Percentiles rank a stretch among this genome's conserved stretches.
Evolutionary conservation across 2,329 filamentous ascomycete genomes (phyloP).

Genomic region (Diaporthe helianthi): DNA sequence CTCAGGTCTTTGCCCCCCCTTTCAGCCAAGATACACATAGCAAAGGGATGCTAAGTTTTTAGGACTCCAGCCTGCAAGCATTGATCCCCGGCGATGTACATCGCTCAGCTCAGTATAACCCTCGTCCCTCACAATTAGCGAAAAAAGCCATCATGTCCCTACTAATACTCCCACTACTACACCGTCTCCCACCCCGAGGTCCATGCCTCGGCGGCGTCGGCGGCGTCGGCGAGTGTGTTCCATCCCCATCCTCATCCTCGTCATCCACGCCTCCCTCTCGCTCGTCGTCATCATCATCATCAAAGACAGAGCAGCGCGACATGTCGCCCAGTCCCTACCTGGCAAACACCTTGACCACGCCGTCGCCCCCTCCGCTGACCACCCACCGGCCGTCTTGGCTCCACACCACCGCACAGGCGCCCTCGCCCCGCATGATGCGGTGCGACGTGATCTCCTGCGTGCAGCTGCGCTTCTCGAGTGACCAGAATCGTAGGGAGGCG

Average conservation of each 20-base stretch:
- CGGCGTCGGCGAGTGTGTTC: conserved; percentile 3
- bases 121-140: not conserved
- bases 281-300: not conserved
- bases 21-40: not conserved
- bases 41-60: not conserved
- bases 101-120: not conserved
- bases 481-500: conserved; percentile 95
- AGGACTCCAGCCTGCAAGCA: not conserved
- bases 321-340: conserved; percentile 47
- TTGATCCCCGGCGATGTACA: too few species aligned
- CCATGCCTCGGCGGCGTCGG: conserved; percentile 30
- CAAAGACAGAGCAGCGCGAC: not conserved
- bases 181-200: not conserved
- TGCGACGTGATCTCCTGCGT: conserved; percentile 95
- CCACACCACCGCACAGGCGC: conserved; percentile 94
- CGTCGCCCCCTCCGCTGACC: conserved; percentile 92
- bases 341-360: conserved; percentile 91
- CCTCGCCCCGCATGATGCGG: conserved; percentile 93
- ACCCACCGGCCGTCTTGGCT: conserved; percentile 95
- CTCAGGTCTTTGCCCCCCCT: not conserved
- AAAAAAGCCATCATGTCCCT: not conserved
- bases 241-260: not conserved
- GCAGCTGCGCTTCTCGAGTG: conserved; percentile 91
- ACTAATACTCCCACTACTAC: not conserved
- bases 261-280: too few species aligned